Conservation (phyloP, 371 early-diverging fungal species). For the Nematocida major region DNA sequence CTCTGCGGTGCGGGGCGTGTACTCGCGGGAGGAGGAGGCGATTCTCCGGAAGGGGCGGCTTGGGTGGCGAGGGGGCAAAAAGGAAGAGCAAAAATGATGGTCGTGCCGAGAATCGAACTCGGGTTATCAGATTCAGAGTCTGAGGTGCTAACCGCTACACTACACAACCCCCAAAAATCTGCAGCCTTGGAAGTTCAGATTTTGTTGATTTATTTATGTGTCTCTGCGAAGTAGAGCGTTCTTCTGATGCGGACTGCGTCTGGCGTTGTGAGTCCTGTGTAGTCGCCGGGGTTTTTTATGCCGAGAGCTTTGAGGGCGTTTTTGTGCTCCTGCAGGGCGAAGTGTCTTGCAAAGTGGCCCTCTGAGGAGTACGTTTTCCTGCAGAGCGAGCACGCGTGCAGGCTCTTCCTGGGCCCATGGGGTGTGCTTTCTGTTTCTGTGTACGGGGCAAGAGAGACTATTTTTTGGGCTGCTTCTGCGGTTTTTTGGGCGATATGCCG, state of each 20-base stretch:
- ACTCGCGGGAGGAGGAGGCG: conserved; percentile 28
- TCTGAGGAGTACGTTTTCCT: neutral
- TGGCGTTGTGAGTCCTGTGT: neutral
- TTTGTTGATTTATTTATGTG: neutral
- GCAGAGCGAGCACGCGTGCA: neutral
- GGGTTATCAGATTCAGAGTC: conserved; percentile 58
- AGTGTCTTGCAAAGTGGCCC: neutral
- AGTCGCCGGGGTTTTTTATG: neutral
- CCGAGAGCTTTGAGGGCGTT: neutral
- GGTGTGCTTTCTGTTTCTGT: neutral
- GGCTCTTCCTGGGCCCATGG: neutral
- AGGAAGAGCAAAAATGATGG: conserved; percentile 21
- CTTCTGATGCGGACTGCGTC: conserved; percentile 6
- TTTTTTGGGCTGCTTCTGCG: neutral
- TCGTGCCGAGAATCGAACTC: conserved; percentile 58
- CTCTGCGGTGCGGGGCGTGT: neutral
- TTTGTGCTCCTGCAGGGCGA: neutral
- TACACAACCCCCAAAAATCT: conserved; percentile 45
- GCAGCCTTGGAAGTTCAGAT: neutral
- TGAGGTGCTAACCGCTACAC: conserved; percentile 59
- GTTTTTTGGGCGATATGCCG: neutral
- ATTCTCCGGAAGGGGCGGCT: neutral
- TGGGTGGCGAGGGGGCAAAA: neutral
- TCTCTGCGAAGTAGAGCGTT: neutral
- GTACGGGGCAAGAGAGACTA: neutral